Evolutionary conservation across 1,284 basidiomycete genomes (phyloP), one percentile per base, ranked within the genome.

Genomic region (Cutaneotrichosporon curvatum): DNA sequence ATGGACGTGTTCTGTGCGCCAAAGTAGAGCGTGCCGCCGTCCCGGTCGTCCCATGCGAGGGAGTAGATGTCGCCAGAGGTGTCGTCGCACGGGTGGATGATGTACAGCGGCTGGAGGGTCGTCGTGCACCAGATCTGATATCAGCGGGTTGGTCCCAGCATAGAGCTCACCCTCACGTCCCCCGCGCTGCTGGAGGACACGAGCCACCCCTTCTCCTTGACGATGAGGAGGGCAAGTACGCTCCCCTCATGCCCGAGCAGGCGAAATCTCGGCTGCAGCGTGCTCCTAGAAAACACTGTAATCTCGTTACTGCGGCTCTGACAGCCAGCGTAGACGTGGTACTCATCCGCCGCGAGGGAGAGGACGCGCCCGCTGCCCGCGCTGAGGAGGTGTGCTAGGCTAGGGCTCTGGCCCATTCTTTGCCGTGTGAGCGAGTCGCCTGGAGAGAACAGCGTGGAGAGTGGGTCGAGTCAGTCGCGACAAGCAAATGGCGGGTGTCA

Each of bases 61-160:
- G 85, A 88, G 73, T 90, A 92, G 43, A 96, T 80, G 65, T 96
- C 94, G 32, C 92, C 92, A 2, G 90, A 82, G 3, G 81, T 84
- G 58, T 92, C 87, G 46, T 85, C 77, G 60, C 89, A 86, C 0
- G 92, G 89, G 48, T 83, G 77, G 30, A 97, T 78, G 40, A 88
- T 76, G 62, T 85, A 90, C 31, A 95, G 71, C 4, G 81, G 81
- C 12, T 75, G 70, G 14, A 94, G 77, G 0, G 80, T 81, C 4
- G 74, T 72, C 0, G 87, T 86, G 38, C 81, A 85, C 92, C 92
- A 96, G 35, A 95, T 79, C 82, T 90, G 62, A 3, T 15, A 43
- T 55, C 40, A 53, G 56, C 36, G 4, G 7, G 5, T n/a, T n/a
- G n/a, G n/a, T n/a, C n/a, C n/a, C n/a, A n/a, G n/a, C n/a, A n/a